Evolutionary conservation across 2,329 filamentous ascomycete species (phyloP).

Genomic region (Paracorniculantispora psalliotae): DNA sequence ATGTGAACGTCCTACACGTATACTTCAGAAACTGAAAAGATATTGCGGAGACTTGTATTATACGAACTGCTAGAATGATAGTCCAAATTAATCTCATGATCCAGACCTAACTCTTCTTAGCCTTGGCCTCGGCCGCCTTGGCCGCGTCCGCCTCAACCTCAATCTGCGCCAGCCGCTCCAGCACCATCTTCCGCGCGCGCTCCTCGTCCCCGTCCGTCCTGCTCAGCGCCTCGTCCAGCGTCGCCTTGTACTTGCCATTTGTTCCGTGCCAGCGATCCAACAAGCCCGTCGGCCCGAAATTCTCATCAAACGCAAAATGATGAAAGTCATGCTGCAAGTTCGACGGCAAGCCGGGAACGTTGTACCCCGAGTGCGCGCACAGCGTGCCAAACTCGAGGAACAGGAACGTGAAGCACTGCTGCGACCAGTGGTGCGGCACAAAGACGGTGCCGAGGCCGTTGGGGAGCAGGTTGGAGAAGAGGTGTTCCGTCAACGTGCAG

Average conservation of each 20-base stretch:
- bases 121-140: neutral
- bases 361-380: slow-evolving; percentile 16
- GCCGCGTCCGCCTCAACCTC: slow-evolving; percentile 10
- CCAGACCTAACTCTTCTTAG: neutral
- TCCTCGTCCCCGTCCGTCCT: slow-evolving; percentile 17
- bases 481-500: slow-evolving; percentile 46
- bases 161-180: slow-evolving; percentile 16
- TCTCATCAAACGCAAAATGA: slow-evolving; percentile 19
- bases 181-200: slow-evolving; percentile 15
- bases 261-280: slow-evolving; percentile 15
- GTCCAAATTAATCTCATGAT: too few species aligned
- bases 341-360: slow-evolving; percentile 14
- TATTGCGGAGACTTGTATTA: too few species aligned
- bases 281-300: slow-evolving; percentile 17
- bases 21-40: too few species aligned
- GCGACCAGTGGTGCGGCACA: slow-evolving; percentile 17
- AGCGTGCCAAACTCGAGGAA: slow-evolving; percentile 18
- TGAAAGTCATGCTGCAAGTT: slow-evolving; percentile 19
- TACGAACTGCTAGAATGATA: too few species aligned
- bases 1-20: too few species aligned
- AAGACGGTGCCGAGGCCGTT: slow-evolving; percentile 30
- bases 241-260: slow-evolving; percentile 14
- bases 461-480: slow-evolving; percentile 44
- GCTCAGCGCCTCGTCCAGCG: slow-evolving; percentile 12
- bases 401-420: slow-evolving; percentile 16